Conservation (phyloP, 2,329 filamentous ascomycete species). For the Colletotrichum chrysophilum region DNA sequence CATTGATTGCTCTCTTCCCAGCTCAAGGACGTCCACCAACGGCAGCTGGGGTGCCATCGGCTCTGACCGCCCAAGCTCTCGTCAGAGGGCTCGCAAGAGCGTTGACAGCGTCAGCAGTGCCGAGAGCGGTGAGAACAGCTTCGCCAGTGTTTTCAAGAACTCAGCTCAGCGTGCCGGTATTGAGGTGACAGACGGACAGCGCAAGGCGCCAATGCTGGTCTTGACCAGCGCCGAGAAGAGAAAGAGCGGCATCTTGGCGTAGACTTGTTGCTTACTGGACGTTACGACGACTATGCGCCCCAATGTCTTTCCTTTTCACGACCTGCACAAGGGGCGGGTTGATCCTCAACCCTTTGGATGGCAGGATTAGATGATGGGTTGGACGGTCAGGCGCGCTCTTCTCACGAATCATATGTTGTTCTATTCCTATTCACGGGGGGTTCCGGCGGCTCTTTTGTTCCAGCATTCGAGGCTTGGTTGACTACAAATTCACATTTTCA, state of each 20-base stretch:
- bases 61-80: slow-evolving; percentile 79
- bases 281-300: slow-evolving; percentile 24
- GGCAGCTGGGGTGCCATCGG: slow-evolving; percentile 81
- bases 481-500: slow-evolving; percentile 20
- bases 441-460: slow-evolving; percentile 15
- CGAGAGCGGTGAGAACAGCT: slow-evolving; percentile 60
- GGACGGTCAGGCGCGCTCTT: slow-evolving; percentile 12
- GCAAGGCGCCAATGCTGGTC: slow-evolving; percentile 86
- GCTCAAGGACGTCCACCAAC: slow-evolving; percentile 78
- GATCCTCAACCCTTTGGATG: slow-evolving; percentile 11
- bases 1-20: slow-evolving; percentile 70
- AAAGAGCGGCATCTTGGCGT: slow-evolving; percentile 61
- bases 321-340: slow-evolving; percentile 20
- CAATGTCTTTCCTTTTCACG: slow-evolving; percentile 24
- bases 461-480: slow-evolving; percentile 21
- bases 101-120: slow-evolving; percentile 71
- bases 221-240: slow-evolving; percentile 91
- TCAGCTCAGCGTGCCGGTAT: slow-evolving; percentile 57
- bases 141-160: slow-evolving; percentile 71
- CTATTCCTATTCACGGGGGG: slow-evolving; percentile 1
- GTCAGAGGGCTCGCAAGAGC: slow-evolving; percentile 68
- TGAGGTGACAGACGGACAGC: slow-evolving; percentile 66
- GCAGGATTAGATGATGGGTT: slow-evolving; percentile 22
- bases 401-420: slow-evolving; percentile 20
- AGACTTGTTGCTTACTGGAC: slow-evolving; percentile 8